These are phyloP conservation scores for Flueggea neowawraea DNA, from an alignment of 441 rosid genomes.

Conservation along the genomic window DNA sequence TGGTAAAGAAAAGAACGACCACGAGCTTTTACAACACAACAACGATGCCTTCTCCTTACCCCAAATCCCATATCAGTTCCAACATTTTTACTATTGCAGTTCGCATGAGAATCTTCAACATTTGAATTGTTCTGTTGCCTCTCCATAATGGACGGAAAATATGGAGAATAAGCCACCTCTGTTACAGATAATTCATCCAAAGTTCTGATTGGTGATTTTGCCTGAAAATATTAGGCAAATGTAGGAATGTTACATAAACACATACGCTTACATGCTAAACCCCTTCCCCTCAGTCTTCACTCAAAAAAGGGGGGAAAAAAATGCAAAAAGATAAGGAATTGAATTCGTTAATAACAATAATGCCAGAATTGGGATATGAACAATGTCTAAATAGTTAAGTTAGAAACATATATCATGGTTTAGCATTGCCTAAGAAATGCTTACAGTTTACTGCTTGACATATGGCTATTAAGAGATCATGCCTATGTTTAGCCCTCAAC, in stretches of 20 bases:
- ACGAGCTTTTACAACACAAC: constrained; percentile 72
- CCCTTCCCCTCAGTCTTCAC: too few relatives aligned
- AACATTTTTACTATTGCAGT: constrained; percentile 11
- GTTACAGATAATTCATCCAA: constrained; percentile 73
- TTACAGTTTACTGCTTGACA: too few relatives aligned
- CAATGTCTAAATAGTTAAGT: too few relatives aligned
- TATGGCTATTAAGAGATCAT: too few relatives aligned
- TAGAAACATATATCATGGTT: too few relatives aligned
- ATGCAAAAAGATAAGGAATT: too few relatives aligned
- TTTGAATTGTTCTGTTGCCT: constrained; percentile 31
- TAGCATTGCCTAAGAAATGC: too few relatives aligned
- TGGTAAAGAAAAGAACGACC: constrained; percentile 85
- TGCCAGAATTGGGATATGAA: too few relatives aligned
- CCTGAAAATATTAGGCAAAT: constrained; percentile 37
- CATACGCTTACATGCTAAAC: background rate
- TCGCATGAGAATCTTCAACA: constrained; percentile 24
- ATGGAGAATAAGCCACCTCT: constrained; percentile 68
- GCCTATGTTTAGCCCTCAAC: too few relatives aligned
- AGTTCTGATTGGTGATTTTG: constrained; percentile 77
- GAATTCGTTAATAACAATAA: too few relatives aligned
- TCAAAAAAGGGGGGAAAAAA: too few relatives aligned
- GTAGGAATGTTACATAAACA: background rate
- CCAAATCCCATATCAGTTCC: constrained; percentile 52
- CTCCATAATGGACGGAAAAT: constrained; percentile 59
- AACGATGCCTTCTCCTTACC: constrained; percentile 49